phyloP scores from a whole-genome alignment of 345 rosid genomes.

The Heritiera littoralis region DNA sequence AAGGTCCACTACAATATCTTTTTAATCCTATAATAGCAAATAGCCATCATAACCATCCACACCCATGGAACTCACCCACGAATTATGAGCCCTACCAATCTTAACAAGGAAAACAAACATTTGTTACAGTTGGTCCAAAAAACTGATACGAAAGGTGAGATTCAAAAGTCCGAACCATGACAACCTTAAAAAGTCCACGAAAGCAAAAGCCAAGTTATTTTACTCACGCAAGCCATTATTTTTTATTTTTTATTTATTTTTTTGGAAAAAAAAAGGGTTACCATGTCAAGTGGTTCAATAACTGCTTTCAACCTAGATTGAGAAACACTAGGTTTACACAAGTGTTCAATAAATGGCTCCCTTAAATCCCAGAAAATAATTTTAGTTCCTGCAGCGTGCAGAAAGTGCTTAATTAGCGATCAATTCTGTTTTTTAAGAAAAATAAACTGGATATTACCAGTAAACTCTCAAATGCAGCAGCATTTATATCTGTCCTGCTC shows the following conservation, averaged over 20 bases:
- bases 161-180: no score
- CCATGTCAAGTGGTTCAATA: slow-evolving; percentile 77
- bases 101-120: not conserved
- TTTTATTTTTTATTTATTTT: no score
- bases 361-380: slow-evolving; percentile 85
- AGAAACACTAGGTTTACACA: slow-evolving; percentile 73
- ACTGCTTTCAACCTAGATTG: slow-evolving; percentile 79
- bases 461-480: slow-evolving; percentile 84
- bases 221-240: no score
- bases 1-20: not conserved
- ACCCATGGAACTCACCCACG: not conserved
- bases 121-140: no score
- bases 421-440: slow-evolving; percentile 2
- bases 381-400: slow-evolving; percentile 69
- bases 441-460: slow-evolving; percentile 50
- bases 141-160: no score
- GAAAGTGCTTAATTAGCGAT: slow-evolving; percentile 25
- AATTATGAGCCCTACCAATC: not conserved
- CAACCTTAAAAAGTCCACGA: no score
- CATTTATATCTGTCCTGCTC: slow-evolving; percentile 82
- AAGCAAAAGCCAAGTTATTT: no score
- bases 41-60: not conserved
- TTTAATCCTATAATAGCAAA: not conserved
- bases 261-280: slow-evolving; percentile 29
- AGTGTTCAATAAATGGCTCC: slow-evolving; percentile 75